phyloP scores from a whole-genome alignment of 257 asterid genomes.

The Cinchona pubescens region DNA sequence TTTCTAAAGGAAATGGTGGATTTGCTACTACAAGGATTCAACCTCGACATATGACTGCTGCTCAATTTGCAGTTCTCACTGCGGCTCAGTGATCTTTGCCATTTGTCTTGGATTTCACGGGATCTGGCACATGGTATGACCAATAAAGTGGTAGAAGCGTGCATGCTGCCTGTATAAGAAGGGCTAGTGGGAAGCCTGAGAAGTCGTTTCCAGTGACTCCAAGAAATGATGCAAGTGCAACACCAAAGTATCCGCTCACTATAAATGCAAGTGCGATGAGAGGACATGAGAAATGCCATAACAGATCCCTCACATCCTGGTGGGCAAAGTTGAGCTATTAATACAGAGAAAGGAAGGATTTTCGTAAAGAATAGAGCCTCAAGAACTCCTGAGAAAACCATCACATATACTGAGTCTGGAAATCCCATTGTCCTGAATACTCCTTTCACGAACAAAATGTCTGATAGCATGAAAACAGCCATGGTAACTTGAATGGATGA shows the following conservation, averaged over 20 bases:
- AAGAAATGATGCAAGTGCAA: slow-evolving; percentile 57
- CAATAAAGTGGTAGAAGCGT: slow-evolving; percentile 68
- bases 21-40: neutral
- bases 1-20: neutral
- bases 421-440: slow-evolving; percentile 59
- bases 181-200: slow-evolving; percentile 57
- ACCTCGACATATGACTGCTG: neutral
- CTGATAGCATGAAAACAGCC: slow-evolving; percentile 70
- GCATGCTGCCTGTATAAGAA: slow-evolving; percentile 71
- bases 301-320: slow-evolving; percentile 94
- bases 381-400: slow-evolving; percentile 69
- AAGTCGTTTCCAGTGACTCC: slow-evolving; percentile 67
- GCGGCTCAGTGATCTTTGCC: slow-evolving; percentile 56
- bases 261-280: slow-evolving; percentile 70
- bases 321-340: slow-evolving; percentile 88
- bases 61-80: too few species aligned
- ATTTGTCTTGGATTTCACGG: slow-evolving; percentile 37
- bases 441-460: slow-evolving; percentile 73
- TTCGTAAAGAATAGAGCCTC: slow-evolving; percentile 78
- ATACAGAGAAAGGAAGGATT: slow-evolving; percentile 72
- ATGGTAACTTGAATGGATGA: slow-evolving; percentile 59
- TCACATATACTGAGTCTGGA: slow-evolving; percentile 65
- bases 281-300: slow-evolving; percentile 91
- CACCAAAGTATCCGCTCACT: slow-evolving; percentile 84
- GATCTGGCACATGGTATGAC: slow-evolving; percentile 60